Base-by-base conservation (phyloP, 495 filamentous ascomycete species). In the Talaromyces adpressus region DNA sequence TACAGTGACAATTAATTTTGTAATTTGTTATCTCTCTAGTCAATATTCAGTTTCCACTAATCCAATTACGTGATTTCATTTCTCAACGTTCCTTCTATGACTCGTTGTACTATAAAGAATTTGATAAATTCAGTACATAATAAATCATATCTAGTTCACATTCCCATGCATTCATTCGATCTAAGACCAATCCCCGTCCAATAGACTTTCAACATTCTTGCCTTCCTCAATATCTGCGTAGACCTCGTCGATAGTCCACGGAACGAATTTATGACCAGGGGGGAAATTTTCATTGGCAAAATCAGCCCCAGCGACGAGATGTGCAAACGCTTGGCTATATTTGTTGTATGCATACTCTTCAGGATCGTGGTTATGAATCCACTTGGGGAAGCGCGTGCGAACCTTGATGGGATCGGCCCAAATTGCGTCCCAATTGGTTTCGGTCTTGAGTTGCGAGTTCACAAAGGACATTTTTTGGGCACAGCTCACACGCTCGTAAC, bases 291-390 rank as follows among this genome's bases (percentile, higher is more conserved):
- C 71, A 57, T 74, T 74, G 41, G 63, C 63, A 59, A 74, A 75
- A 12, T 67, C 59, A 1, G 51, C 57, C 3, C 73, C 70, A 23
- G 29, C 58, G 36, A 69, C 57, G 1, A 75, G 45, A 66, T 73
- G 69, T 16, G 59, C 72, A 11, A 74, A 74, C 34, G 76, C 77
- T 63, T 80, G 73, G 36, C 70, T 69, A 59, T 82, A 86, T 59
- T 84, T 78, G 62, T 84, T 78, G 47, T 85, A 81, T 2, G 78
- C 78, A 68, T 87, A 86, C 52, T 68, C 72, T 75, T 90, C 87
- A 12, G 85, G 81, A 63, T 90, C 86, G 71, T 86, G 85, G 16
- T 73, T 75, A 57, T 84, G 76, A 36, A 90, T 65, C 87, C 85
- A 89, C 49, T 52, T 52, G 6, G 49, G 49, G 7, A 52, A 52